Conservation (phyloP, 2,329 filamentous ascomycete genomes). For the Hypoxylon sp. region DNA sequence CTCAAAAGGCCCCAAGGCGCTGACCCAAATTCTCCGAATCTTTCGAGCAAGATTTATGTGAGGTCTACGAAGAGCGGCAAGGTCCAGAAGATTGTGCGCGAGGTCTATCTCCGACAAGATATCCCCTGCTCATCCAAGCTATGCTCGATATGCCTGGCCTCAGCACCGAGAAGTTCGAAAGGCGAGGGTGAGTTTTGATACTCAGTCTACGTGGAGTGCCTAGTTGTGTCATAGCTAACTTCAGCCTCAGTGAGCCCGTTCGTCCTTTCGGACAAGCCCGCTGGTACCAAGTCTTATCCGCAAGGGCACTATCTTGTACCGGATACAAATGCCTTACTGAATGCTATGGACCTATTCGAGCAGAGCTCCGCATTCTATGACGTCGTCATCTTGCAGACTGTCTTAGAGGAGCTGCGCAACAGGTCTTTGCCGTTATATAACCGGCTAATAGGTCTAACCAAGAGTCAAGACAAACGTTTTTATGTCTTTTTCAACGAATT, state of each 20-base stretch:
- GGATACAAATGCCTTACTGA: slow-evolving; percentile 95
- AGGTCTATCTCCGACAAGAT: slow-evolving; percentile 95
- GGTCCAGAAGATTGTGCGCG: slow-evolving; percentile 98
- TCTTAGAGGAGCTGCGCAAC: slow-evolving; percentile 95
- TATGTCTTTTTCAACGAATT: slow-evolving; percentile 99
- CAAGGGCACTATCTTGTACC: slow-evolving; percentile 94
- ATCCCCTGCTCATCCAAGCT: slow-evolving; percentile 97
- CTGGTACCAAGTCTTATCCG: slow-evolving; percentile 84
- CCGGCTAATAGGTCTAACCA: slow-evolving; percentile 88
- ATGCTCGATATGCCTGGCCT: slow-evolving; percentile 81
- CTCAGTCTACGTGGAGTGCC: slow-evolving; percentile 2
- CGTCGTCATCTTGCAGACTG: slow-evolving; percentile 95
- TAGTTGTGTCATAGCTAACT: slow-evolving; percentile 38
- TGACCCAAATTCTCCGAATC: slow-evolving; percentile 75
- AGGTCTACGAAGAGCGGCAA: slow-evolving; percentile 95
- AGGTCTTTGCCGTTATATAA: slow-evolving; percentile 96
- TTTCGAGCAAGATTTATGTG: slow-evolving; percentile 96
- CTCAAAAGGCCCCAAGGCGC: slow-evolving; percentile 71
- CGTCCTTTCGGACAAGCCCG: slow-evolving; percentile 89
- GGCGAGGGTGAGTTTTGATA: slow-evolving; percentile 74
- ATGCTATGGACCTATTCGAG: slow-evolving; percentile 97
- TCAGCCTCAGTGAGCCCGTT: slow-evolving; percentile 77
- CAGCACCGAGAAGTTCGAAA: slow-evolving; percentile 83
- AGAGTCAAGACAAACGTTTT: slow-evolving; percentile 96
- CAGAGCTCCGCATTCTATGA: slow-evolving; percentile 93